Base-by-base conservation (phyloP, 208 protist genomes). In the Leishmania braziliensis region DNA sequence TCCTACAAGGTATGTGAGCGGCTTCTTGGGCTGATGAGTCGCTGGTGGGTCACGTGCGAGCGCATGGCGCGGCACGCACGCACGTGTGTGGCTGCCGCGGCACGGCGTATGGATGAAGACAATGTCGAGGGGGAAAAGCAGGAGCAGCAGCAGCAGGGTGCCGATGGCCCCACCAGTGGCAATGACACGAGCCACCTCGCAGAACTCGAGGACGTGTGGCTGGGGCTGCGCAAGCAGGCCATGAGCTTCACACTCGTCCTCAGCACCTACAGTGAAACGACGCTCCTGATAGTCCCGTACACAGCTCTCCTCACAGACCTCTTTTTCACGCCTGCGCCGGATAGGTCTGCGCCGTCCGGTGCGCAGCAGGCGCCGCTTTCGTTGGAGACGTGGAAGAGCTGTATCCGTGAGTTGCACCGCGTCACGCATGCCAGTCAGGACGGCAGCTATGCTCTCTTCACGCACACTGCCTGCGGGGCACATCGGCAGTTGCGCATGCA, bases 271-370 rank as follows among this genome's bases (percentile, higher is more conserved):
- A 51, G n/a, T 1, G 75, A 80, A 3, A 81, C 79, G 18, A 81
- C 73, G n/a, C 77, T 87, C 8, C 70, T 84, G 20, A n/a, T 84
- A 43, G 46, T 36, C 29, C 75, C 77, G 20, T 87, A 81, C 75
- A 66, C 72, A 29, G 75, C 71, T 4, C 29, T 87, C 16, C 75
- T 87, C 50, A 69, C 77, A 3, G 2, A 29, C 6, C 9, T 81
- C 33, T 87, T 87, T 29, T 84, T 74, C 58, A 26, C 75, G 5
- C 3, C 56, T 4, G 20, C 26, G 29, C 46, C 14, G 33, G 14
- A 18, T 18, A 54, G 29, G 5, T 20, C 56, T 0, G 29, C 5
- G 12, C 33, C 14, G 58, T 29, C 29, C 14, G 66, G 14, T 1
- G 29, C 16, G 51, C 26, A 43, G 20, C 29, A 74, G 54, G 4